Conservation (phyloP, 331 rosid genomes). For the Quercus phellos region DNA sequence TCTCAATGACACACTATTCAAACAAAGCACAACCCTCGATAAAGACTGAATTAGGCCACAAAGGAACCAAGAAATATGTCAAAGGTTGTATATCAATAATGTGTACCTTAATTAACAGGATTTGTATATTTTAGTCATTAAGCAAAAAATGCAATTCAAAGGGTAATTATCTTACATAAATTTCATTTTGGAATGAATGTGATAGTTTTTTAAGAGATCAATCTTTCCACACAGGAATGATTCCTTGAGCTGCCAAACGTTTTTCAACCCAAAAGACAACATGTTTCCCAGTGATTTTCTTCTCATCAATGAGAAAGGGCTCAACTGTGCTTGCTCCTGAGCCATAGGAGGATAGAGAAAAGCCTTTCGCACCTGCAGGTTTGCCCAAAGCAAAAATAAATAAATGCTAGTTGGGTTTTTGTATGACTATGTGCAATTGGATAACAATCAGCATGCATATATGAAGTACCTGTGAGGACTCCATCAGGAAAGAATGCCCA, state of each 20-base stretch:
- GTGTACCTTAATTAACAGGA: background rate
- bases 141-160: background rate
- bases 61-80: background rate
- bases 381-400: background rate
- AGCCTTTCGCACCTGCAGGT: constrained; percentile 82
- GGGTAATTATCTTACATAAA: background rate
- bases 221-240: constrained; percentile 85
- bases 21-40: no score
- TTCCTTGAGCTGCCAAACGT: constrained; percentile 97
- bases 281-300: constrained; percentile 69
- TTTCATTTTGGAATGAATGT: background rate
- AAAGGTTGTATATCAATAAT: background rate
- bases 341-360: constrained; percentile 81
- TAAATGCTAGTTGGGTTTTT: background rate
- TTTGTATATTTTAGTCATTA: background rate
- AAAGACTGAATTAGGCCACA: background rate
- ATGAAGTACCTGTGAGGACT: constrained; percentile 50
- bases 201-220: constrained; percentile 10
- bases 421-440: background rate
- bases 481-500: constrained; percentile 94
- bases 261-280: constrained; percentile 90
- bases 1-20: no score
- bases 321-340: constrained; percentile 76
- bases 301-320: constrained; percentile 89
- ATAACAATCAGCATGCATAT: background rate